These are phyloP conservation scores for Termitomyces heimii DNA, from an alignment of 768 basidiomycete genomes.

Conservation along the genomic window DNA sequence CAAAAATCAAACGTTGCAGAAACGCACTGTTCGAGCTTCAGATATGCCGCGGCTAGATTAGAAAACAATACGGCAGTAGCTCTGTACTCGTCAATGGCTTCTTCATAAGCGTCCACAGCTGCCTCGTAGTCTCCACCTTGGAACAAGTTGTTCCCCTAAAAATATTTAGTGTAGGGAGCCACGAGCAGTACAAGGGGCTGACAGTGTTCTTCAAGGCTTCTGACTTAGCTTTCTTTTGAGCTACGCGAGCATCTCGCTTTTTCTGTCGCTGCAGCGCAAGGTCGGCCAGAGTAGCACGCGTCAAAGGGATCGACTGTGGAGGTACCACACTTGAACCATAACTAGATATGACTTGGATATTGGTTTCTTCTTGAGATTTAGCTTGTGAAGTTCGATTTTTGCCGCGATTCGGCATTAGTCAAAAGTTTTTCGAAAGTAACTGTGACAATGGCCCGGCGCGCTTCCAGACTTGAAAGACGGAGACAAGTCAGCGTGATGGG, in stretches of 20 bases:
- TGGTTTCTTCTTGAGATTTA: neutral
- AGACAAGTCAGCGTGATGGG: neutral
- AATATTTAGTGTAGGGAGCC: neutral
- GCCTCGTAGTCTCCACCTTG: slow-evolving; percentile 23
- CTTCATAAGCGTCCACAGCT: slow-evolving; percentile 22
- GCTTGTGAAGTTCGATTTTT: slow-evolving; percentile 1
- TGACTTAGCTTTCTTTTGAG: neutral
- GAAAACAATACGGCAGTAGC: slow-evolving; percentile 28
- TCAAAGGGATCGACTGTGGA: neutral
- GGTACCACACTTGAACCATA: neutral
- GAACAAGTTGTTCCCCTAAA: slow-evolving; percentile 28
- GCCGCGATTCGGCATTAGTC: slow-evolving; percentile 6
- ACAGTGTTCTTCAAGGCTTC: slow-evolving; percentile 9
- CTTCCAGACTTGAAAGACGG: neutral
- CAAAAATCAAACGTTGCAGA: neutral
- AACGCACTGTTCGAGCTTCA: slow-evolving; percentile 27
- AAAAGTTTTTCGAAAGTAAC: neutral
- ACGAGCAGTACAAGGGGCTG: neutral
- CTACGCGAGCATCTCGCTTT: slow-evolving; percentile 4
- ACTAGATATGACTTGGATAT: neutral
- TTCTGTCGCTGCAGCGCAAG: slow-evolving; percentile 1
- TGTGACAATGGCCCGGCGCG: neutral
- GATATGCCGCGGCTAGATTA: slow-evolving; percentile 28
- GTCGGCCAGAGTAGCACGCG: slow-evolving; percentile 4
- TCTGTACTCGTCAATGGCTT: slow-evolving; percentile 23